Percentiles rank a stretch among this genome's conserved stretches.
phyloP scores from a whole-genome alignment of 2,329 filamentous ascomycete genomes.

The Ceratocystis lukuohia region DNA sequence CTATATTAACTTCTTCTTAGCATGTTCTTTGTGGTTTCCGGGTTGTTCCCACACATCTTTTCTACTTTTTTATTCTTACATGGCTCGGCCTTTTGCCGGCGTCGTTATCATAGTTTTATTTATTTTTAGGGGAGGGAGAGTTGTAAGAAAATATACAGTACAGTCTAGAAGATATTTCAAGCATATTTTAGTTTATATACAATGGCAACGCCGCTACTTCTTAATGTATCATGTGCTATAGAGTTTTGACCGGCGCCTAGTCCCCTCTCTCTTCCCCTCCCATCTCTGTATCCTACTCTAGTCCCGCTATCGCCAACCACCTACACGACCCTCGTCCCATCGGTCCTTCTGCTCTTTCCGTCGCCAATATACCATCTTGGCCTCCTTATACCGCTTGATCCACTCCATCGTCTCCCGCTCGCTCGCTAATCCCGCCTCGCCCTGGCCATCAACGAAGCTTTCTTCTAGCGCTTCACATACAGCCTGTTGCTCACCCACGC shows the following conservation, averaged over 20 bases:
- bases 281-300: too few relatives aligned
- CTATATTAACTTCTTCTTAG: conserved; percentile 7
- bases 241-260: background rate
- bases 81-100: background rate
- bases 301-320: conserved; percentile 61
- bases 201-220: background rate
- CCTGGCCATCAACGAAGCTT: conserved; percentile 63
- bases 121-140: background rate
- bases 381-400: conserved; percentile 67
- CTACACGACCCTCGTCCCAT: conserved; percentile 92
- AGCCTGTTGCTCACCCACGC: conserved; percentile 67
- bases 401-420: conserved; percentile 81
- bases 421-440: conserved; percentile 36
- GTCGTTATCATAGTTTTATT: background rate
- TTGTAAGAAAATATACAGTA: conserved; percentile 7
- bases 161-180: conserved; percentile 3
- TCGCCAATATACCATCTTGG: conserved; percentile 63
- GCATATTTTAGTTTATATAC: background rate
- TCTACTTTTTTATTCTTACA: background rate
- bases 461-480: conserved; percentile 77
- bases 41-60: background rate
- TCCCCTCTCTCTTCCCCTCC: background rate
- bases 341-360: conserved; percentile 77
- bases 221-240: background rate
- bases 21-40: background rate